These are phyloP conservation scores for Mycena vitilis DNA, from an alignment of 768 basidiomycete species.

Conservation along the genomic window DNA sequence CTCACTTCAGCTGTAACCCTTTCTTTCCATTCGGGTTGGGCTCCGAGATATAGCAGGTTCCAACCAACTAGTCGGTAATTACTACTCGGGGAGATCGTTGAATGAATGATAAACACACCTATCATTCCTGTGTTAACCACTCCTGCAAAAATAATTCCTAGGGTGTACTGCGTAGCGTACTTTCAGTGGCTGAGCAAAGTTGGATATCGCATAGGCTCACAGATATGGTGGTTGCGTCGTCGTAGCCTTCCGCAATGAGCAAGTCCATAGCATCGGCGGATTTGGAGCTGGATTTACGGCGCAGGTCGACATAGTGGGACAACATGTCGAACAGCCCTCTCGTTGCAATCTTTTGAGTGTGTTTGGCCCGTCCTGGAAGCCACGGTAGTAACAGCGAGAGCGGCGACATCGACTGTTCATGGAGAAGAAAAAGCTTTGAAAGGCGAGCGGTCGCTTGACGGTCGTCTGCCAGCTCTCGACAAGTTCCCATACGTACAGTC, in stretches of 20 bases:
- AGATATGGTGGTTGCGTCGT: slow-evolving; percentile 34
- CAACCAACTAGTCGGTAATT: slow-evolving; percentile 46
- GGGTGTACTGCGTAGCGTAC: slow-evolving; percentile 33
- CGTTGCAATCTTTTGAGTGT: slow-evolving; percentile 45
- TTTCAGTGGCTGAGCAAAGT: slow-evolving; percentile 25
- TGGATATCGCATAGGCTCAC: slow-evolving; percentile 10
- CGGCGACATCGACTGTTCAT: slow-evolving; percentile 51
- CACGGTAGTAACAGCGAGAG: slow-evolving; percentile 48
- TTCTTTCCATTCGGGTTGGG: slow-evolving; percentile 49
- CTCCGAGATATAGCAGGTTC: slow-evolving; percentile 48
- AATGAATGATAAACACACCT: slow-evolving; percentile 37
- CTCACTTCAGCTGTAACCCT: slow-evolving; percentile 46
- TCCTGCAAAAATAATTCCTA: slow-evolving; percentile 50
- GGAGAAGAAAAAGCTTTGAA: slow-evolving; percentile 43
- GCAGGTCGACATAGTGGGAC: slow-evolving; percentile 41
- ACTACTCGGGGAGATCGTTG: neutral
- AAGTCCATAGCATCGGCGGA: slow-evolving; percentile 50
- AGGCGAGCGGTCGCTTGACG: slow-evolving; percentile 38
- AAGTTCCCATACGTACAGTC: slow-evolving; percentile 50
- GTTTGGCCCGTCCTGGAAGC: slow-evolving; percentile 48
- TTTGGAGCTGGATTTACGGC: slow-evolving; percentile 41
- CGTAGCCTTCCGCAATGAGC: slow-evolving; percentile 45
- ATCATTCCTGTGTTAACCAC: slow-evolving; percentile 50
- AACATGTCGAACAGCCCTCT: slow-evolving; percentile 44
- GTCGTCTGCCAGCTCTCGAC: slow-evolving; percentile 48